These are phyloP conservation scores for Crithidia thermophila DNA, from an alignment of 208 protist genomes.

Conservation along the genomic window DNA sequence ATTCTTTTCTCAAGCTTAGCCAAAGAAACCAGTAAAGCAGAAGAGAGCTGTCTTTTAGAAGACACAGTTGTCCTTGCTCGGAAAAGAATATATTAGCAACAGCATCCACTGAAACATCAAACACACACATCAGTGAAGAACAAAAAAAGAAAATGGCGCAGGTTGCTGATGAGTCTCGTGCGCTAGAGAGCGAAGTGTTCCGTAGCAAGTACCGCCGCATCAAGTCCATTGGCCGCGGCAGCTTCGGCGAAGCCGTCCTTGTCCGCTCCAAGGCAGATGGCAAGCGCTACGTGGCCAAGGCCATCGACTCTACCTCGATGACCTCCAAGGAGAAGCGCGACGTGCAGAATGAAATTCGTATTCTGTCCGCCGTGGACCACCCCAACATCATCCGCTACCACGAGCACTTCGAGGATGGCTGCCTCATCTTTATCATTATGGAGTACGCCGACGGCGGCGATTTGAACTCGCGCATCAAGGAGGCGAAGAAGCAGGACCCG, in stretches of 20 bases:
- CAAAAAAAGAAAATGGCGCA: slow-evolving; percentile 50
- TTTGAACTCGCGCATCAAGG: slow-evolving; percentile 88
- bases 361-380: slow-evolving; percentile 89
- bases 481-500: slow-evolving; percentile 80
- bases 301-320: slow-evolving; percentile 89
- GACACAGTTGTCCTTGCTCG: too few species aligned
- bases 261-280: slow-evolving; percentile 88
- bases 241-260: slow-evolving; percentile 92
- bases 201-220: slow-evolving; percentile 85
- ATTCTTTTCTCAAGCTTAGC: slow-evolving; percentile 6
- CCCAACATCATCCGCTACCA: slow-evolving; percentile 94
- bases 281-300: slow-evolving; percentile 93
- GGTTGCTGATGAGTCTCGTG: slow-evolving; percentile 68
- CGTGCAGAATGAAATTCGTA: slow-evolving; percentile 93
- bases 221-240: slow-evolving; percentile 92
- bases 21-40: background rate
- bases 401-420: slow-evolving; percentile 88
- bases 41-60: too few species aligned
- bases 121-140: too few species aligned
- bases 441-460: slow-evolving; percentile 93
- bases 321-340: slow-evolving; percentile 90
- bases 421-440: slow-evolving; percentile 93
- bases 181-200: slow-evolving; percentile 84
- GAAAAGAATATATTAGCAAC: background rate
- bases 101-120: too few species aligned